phyloP scores from a whole-genome alignment of 805 yeast species.

The Myxozyma sirexii region DNA sequence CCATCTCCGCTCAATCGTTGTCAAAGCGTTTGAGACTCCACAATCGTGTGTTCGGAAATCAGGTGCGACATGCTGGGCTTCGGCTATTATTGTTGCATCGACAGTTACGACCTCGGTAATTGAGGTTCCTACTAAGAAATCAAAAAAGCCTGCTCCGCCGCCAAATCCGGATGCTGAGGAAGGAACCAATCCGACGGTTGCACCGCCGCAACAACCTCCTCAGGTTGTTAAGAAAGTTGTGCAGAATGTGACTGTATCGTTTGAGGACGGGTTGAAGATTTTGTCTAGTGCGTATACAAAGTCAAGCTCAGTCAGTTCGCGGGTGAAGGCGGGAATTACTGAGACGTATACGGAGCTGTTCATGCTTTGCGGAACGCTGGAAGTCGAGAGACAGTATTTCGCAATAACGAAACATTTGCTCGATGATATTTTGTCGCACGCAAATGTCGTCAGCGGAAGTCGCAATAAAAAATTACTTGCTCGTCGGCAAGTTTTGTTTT shows the following conservation, averaged over 20 bases:
- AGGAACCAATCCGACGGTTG: slow-evolving; percentile 16
- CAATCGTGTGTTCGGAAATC: slow-evolving; percentile 30
- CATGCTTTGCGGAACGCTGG: slow-evolving; percentile 22
- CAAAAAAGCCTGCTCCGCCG: slow-evolving; percentile 31
- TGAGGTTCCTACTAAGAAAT: slow-evolving; percentile 26
- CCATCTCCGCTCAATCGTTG: slow-evolving; percentile 14
- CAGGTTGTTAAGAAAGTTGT: slow-evolving; percentile 26
- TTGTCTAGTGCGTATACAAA: slow-evolving; percentile 34
- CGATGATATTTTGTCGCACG: slow-evolving; percentile 29
- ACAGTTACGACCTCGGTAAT: slow-evolving; percentile 26
- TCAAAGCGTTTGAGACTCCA: slow-evolving; percentile 27
- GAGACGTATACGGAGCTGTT: slow-evolving; percentile 37
- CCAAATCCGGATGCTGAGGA: slow-evolving; percentile 21
- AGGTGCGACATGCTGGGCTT: slow-evolving; percentile 38
- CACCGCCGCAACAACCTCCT: slow-evolving; percentile 17
- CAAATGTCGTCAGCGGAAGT: slow-evolving; percentile 16
- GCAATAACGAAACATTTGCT: slow-evolving; percentile 35
- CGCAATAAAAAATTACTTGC: slow-evolving; percentile 34
- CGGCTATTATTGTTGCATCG: slow-evolving; percentile 29
- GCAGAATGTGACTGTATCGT: slow-evolving; percentile 29
- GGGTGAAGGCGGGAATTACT: slow-evolving; percentile 37
- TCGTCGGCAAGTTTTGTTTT: slow-evolving; percentile 35
- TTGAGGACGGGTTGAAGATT: slow-evolving; percentile 34
- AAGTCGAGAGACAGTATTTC: slow-evolving; percentile 35
- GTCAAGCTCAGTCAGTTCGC: slow-evolving; percentile 23